Conservation (phyloP, 2,329 filamentous ascomycete genomes). For the Hypoxylon sp. region DNA sequence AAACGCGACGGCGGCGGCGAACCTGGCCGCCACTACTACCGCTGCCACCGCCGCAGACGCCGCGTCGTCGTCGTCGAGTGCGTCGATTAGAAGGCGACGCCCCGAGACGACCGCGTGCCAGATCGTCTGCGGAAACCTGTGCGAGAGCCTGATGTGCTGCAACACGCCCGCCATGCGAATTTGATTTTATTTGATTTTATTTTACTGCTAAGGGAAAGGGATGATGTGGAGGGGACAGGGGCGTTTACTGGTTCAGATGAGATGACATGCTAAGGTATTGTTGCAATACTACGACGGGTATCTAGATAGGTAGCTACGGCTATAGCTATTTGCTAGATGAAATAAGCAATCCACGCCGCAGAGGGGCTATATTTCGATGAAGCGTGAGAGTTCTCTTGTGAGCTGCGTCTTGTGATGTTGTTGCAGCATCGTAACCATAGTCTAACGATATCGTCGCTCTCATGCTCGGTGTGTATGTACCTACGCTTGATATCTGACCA, state of each 20-base stretch:
- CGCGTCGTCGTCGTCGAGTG: constrained; percentile 25
- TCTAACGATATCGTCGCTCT: too few species aligned
- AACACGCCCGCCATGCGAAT: constrained; percentile 42
- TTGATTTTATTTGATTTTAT: constrained; percentile 20
- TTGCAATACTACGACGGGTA: too few species aligned
- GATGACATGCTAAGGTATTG: too few species aligned
- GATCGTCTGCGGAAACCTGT: constrained; percentile 50
- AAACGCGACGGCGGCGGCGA: constrained; percentile 10
- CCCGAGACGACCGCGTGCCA: constrained; percentile 44
- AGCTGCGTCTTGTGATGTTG: not conserved
- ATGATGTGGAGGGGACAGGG: too few species aligned
- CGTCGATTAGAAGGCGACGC: constrained; percentile 49
- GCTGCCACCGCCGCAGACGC: constrained; percentile 2
- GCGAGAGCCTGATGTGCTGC: constrained; percentile 49
- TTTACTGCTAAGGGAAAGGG: too few species aligned
- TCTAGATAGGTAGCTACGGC: not conserved
- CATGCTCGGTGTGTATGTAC: too few species aligned
- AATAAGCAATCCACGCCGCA: too few species aligned
- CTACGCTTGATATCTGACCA: too few species aligned
- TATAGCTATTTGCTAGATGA: too few species aligned
- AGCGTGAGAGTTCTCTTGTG: too few species aligned
- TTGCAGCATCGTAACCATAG: not conserved
- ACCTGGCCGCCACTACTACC: constrained; percentile 8
- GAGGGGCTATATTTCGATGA: not conserved
- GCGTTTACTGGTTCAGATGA: not conserved